Percentiles rank a stretch among this genome's conserved stretches.
Conservation (phyloP, 805 yeast species). For the Blastobotrys terrestris region DNA sequence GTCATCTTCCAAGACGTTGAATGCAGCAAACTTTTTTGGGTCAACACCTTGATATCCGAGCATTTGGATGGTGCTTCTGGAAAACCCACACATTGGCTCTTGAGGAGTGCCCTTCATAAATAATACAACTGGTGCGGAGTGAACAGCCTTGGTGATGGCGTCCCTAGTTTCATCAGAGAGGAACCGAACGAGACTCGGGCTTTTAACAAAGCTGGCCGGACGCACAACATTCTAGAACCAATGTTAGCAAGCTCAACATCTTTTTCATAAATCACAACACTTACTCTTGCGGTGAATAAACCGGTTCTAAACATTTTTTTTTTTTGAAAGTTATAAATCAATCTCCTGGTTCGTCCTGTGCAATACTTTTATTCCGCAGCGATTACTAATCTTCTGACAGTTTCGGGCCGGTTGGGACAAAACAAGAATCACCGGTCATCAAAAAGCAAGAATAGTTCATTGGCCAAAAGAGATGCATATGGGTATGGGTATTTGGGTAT, state of each 20-base stretch:
- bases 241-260: background rate
- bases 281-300: background rate
- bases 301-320: background rate
- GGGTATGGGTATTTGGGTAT: too few relatives aligned
- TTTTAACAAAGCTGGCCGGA: background rate
- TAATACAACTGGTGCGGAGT: slow-evolving; percentile 87
- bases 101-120: slow-evolving; percentile 99
- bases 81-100: slow-evolving; percentile 96
- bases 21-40: slow-evolving; percentile 93
- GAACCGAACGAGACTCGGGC: slow-evolving; percentile 33
- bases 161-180: slow-evolving; percentile 71
- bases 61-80: slow-evolving; percentile 88
- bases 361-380: background rate
- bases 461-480: too few relatives aligned
- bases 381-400: background rate
- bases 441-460: background rate
- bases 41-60: slow-evolving; percentile 97
- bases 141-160: slow-evolving; percentile 83
- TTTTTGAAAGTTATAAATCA: background rate
- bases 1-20: slow-evolving; percentile 89
- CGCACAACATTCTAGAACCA: background rate
- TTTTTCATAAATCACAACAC: background rate
- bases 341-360: background rate
- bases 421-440: background rate
- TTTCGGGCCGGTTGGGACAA: background rate